phyloP scores from a whole-genome alignment of 106 monocot species.

The Alisma plantagoaquatica region DNA sequence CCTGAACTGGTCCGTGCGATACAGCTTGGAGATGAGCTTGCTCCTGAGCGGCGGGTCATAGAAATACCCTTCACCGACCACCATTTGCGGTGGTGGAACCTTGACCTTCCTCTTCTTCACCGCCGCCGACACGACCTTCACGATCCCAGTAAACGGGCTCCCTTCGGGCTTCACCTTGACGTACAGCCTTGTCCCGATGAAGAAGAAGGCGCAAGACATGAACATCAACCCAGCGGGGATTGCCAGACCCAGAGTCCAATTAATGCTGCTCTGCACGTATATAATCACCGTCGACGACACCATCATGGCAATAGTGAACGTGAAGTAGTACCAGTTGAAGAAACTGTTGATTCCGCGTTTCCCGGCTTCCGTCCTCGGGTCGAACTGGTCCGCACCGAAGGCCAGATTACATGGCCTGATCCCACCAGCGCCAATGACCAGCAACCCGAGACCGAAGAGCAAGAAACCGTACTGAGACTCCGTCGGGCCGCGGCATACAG shows the following conservation, averaged over 20 bases:
- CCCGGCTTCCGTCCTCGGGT: conserved; percentile 20
- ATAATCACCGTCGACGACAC: conserved; percentile 37
- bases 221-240: conserved; percentile 43
- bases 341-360: conserved; percentile 32
- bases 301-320: conserved; percentile 24
- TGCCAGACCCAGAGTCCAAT: conserved; percentile 35
- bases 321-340: conserved; percentile 63
- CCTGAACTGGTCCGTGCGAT: conserved; percentile 20
- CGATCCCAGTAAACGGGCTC: conserved; percentile 29
- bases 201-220: conserved; percentile 25
- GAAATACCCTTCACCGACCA: not conserved
- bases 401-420: conserved; percentile 50
- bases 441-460: conserved; percentile 22
- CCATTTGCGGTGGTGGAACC: not conserved
- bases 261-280: conserved; percentile 39
- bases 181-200: conserved; percentile 33
- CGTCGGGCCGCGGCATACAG: conserved; percentile 9
- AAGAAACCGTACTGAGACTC: conserved; percentile 20
- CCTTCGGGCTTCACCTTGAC: conserved; percentile 18
- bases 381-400: conserved; percentile 64
- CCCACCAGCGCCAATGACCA: conserved; percentile 44
- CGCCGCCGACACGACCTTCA: conserved; percentile 24
- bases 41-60: conserved; percentile 5
- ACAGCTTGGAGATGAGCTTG: conserved; percentile 3
- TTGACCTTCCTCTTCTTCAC: conserved; percentile 21